Base-by-base conservation (phyloP, 305 asterid species). In the Striga hermonthica region DNA sequence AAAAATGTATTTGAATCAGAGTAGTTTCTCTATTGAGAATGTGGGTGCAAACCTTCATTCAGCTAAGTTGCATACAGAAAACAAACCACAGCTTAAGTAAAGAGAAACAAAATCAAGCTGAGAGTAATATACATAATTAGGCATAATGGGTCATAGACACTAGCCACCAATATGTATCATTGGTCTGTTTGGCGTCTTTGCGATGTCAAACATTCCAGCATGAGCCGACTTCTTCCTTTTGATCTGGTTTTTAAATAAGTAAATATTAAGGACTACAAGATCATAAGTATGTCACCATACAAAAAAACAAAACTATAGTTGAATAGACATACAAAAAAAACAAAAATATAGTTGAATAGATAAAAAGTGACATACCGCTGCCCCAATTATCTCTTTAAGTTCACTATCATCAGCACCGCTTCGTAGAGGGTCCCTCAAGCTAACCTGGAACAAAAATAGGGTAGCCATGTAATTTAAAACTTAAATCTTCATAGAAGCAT, bases 131-230 rank as follows among this genome's bases (percentile, higher is more conserved):
- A 66, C 74, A 61, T 35, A 57, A 60, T 60, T 53, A 14, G 56
- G 64, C 49, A 60, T 36, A 56, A 8, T 15, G 64, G 16, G 10
- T 64, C 35, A 39, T 44, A 28, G 60, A 43, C 60, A 62, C 75
- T 78, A 90, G 81, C 99, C 96, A 12, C 99, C 99, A 63, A 93
- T 93, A 69, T 88, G 99, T 72, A 88, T 82, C 99, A 90, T 93
- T 9, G 99, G 99, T 72, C 97, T 85, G 78, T 93, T 93, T 54
- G 92, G 96, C 7, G 96, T 93, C 78, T 84, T 87, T 48, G 97
- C 99, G 38, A 93, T 59, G 81, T 90, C 95, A 64, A 84, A 80
- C 97, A 93, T 90, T 76, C 97, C 96, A 70, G 97, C 95, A 81
- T 93, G 99, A 71, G 96, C 75, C 37, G 95, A 95, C 80, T 90